Conservation (phyloP, 805 yeast genomes). For the Lipomyces kockii region DNA sequence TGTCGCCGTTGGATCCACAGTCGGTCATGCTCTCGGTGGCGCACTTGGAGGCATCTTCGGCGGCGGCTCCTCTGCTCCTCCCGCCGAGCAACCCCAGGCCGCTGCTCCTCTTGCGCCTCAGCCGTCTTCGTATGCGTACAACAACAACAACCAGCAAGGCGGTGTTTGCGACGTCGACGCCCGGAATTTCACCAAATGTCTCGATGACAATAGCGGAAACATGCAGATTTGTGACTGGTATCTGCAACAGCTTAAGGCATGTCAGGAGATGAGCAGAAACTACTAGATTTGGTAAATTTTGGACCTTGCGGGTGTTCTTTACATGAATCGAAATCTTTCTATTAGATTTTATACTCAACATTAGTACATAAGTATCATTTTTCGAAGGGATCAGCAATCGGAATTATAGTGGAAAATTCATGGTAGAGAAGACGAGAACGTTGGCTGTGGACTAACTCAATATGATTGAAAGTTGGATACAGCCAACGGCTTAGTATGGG, state of each 20-base stretch:
- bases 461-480: neutral
- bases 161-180: constrained; percentile 89
- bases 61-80: constrained; percentile 65
- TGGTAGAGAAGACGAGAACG: neutral
- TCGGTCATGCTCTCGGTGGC: constrained; percentile 96
- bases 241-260: constrained; percentile 95
- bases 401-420: neutral
- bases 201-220: constrained; percentile 92
- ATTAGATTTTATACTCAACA: neutral
- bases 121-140: constrained; percentile 45
- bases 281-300: constrained; percentile 54
- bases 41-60: constrained; percentile 90
- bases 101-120: constrained; percentile 50
- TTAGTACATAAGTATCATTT: neutral
- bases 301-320: constrained; percentile 3
- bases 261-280: constrained; percentile 89
- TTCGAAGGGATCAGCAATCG: neutral
- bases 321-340: neutral
- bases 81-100: constrained; percentile 57
- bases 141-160: constrained; percentile 53
- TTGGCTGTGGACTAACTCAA: neutral
- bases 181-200: constrained; percentile 91
- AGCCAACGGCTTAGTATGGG: neutral
- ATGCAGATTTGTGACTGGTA: constrained; percentile 97
- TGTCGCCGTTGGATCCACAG: constrained; percentile 97